These are phyloP conservation scores for Floccularia luteovirens DNA, from an alignment of 768 basidiomycete genomes.

Conservation along the genomic window DNA sequence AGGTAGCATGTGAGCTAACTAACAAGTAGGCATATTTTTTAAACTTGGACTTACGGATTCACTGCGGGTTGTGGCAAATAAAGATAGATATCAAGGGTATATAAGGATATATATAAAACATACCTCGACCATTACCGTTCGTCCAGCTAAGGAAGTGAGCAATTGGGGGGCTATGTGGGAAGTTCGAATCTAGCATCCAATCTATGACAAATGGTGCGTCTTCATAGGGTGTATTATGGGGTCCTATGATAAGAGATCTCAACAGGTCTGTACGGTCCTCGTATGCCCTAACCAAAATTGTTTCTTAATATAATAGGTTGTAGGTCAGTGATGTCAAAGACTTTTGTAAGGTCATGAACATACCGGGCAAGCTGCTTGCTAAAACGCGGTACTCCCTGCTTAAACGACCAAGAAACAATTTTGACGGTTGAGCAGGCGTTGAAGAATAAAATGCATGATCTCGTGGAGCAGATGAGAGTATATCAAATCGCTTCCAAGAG, in stretches of 20 bases:
- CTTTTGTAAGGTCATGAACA: constrained; percentile 7
- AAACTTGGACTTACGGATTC: too few relatives aligned
- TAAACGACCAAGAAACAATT: constrained; percentile 68
- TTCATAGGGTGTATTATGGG: constrained; percentile 91
- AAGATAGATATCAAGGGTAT: neutral
- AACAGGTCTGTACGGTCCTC: constrained; percentile 86
- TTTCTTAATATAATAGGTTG: constrained; percentile 41
- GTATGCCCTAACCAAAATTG: constrained; percentile 84
- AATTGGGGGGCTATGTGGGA: constrained; percentile 73
- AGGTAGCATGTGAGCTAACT: too few relatives aligned
- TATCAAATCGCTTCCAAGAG: constrained; percentile 76
- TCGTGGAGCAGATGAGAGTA: constrained; percentile 63
- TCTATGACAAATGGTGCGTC: constrained; percentile 95
- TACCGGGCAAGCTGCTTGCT: constrained; percentile 76
- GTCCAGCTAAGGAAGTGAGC: constrained; percentile 95
- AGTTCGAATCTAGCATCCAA: constrained; percentile 83
- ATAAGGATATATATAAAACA: constrained; percentile 12
- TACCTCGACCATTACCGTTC: constrained; percentile 85
- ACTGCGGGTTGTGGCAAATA: constrained; percentile 35
- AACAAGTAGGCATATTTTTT: too few relatives aligned
- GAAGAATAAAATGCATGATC: constrained; percentile 80
- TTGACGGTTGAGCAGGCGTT: constrained; percentile 55
- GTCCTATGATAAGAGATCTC: constrained; percentile 85
- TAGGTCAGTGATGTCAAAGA: too few relatives aligned
- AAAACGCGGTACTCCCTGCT: constrained; percentile 80